These are phyloP conservation scores for Phyllosticta citriasiana DNA, from an alignment of 2,329 filamentous ascomycete genomes.

Conservation along the genomic window DNA sequence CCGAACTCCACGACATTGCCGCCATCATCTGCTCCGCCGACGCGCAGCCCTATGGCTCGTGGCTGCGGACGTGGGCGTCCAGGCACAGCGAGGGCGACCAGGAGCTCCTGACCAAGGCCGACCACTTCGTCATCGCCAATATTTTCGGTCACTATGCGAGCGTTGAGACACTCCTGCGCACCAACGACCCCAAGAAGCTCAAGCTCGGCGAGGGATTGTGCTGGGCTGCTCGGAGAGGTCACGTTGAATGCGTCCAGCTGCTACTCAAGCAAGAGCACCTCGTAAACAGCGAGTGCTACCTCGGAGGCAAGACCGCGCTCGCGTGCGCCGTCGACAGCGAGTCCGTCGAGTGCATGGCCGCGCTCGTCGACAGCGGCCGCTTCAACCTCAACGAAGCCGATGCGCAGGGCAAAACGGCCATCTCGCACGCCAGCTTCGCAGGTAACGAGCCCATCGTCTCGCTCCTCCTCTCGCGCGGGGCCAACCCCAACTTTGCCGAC, in stretches of 20 bases:
- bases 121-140: neutral
- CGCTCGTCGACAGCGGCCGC: neutral
- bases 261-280: neutral
- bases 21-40: neutral
- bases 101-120: neutral
- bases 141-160: neutral
- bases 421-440: neutral
- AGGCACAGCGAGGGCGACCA: neutral
- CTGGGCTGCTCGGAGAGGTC: neutral
- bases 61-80: neutral
- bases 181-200: neutral
- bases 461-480: neutral
- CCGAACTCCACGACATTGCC: neutral
- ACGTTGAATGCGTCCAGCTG: neutral
- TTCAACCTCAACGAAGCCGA: neutral
- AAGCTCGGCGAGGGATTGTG: neutral
- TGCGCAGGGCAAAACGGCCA: neutral
- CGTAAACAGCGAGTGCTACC: neutral
- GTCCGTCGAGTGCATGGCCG: neutral
- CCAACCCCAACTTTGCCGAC: neutral
- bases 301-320: neutral
- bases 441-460: neutral
- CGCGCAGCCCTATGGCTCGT: neutral
- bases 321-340: neutral
- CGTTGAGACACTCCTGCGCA: neutral